Percentiles rank a stretch among this genome's conserved stretches.
These are phyloP conservation scores for Saccharomycopsis amapae DNA, from an alignment of 805 yeast species.

Conservation along the genomic window DNA sequence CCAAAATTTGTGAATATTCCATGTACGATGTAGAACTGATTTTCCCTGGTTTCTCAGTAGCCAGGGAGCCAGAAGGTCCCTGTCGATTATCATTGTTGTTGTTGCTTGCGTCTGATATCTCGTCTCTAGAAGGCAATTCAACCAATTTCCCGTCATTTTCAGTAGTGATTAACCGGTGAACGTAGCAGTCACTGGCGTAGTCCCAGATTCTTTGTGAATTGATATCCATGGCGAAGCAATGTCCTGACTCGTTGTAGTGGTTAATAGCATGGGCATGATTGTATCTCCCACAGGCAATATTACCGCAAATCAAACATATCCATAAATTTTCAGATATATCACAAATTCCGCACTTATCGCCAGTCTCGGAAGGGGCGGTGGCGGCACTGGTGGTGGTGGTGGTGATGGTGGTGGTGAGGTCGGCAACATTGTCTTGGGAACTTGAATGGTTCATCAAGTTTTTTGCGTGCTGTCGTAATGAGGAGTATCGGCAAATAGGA, in stretches of 20 bases:
- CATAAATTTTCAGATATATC: constrained; percentile 57
- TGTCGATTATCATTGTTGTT: constrained; percentile 21
- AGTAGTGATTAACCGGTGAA: constrained; percentile 76
- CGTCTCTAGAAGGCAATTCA: constrained; percentile 45
- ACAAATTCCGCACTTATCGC: constrained; percentile 49
- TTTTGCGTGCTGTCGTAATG: constrained; percentile 24
- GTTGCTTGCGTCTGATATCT: constrained; percentile 13
- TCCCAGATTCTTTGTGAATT: constrained; percentile 88
- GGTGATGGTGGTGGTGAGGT: background rate
- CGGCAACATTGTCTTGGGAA: background rate
- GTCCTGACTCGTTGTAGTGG: constrained; percentile 71
- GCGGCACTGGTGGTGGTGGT: constrained; percentile 8
- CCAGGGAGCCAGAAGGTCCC: constrained; percentile 19
- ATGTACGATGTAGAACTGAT: constrained; percentile 39
- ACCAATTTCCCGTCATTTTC: constrained; percentile 86
- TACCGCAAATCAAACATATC: constrained; percentile 88
- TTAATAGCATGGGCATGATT: constrained; percentile 79
- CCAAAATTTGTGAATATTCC: constrained; percentile 72
- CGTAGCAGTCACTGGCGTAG: constrained; percentile 85
- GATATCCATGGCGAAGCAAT: constrained; percentile 88
- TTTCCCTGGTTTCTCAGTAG: background rate
- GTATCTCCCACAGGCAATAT: constrained; percentile 87
- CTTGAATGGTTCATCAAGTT: background rate
- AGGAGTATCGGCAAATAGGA: constrained; percentile 84
- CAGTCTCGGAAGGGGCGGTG: background rate